Evolutionary conservation across 805 yeast genomes (phyloP), one percentile per base, ranked within the genome.

Genomic region (Candida odintsovae): DNA sequence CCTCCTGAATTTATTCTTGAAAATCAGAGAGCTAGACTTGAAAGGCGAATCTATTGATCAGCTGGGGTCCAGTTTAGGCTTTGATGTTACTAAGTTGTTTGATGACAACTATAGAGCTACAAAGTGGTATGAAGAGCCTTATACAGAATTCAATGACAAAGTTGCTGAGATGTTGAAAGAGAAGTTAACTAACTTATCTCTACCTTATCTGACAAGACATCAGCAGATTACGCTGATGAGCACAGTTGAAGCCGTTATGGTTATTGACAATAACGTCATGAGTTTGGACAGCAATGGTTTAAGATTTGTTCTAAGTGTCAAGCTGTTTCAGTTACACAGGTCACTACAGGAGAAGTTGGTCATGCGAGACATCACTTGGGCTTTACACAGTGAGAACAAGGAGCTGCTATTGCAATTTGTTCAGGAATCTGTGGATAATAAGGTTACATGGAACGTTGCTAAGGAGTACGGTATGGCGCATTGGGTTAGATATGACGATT

Each of bases 291-390:
- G 64, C 12, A 83, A 84, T 62, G 97, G 95, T 0, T 58, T 82
- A 8, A 68, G 89, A 45, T 92, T 83, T 57, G 72, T 81, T 48
- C 68, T 86, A 16, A 92, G 95, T 4, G 77, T 80, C 55, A 83
- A 80, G 53, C 67, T 90, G 39, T 86, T 77, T 55, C 80, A 78
- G 52, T 64, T 77, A 4, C 83, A 78, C 54, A 63, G 62, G 31
- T 71, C 70, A 9, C 68, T 66, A 0, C 89, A 82, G 57, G 59
- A 67, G 19, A 63, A 72, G 6, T 67, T 90, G 50, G 73, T 82
- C 1, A 83, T 85, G 80, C 73, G 98, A 57, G 97, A 92, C 64
- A 75, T 85, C 44, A 75, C 77, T 43, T 92, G 96, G 90, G 98
- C 96, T 0, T 66, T 86, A 21, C 95, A 89, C 63, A 83, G 94